phyloP scores from a whole-genome alignment of 2,329 filamentous ascomycete genomes.

The Pseudogymnoascus sp. region DNA sequence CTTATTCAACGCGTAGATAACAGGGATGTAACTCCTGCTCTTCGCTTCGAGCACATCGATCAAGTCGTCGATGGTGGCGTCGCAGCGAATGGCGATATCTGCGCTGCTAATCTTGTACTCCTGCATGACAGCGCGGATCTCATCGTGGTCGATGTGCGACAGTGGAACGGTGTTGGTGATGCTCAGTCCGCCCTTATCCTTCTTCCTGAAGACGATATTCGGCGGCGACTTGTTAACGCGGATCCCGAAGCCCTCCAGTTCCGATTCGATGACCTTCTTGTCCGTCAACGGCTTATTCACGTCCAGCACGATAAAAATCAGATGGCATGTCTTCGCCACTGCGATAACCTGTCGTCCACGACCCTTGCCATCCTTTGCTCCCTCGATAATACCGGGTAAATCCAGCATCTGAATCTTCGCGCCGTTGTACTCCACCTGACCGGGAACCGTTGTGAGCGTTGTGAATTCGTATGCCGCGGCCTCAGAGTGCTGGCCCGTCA shows the following conservation, averaged over 20 bases:
- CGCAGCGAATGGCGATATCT: slow-evolving; percentile 94
- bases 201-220: slow-evolving; percentile 99
- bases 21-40: slow-evolving; percentile 93
- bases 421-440: slow-evolving; percentile 92
- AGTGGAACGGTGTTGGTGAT: slow-evolving; percentile 92
- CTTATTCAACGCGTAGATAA: slow-evolving; percentile 98
- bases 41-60: slow-evolving; percentile 95
- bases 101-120: slow-evolving; percentile 96
- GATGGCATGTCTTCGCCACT: slow-evolving; percentile 94
- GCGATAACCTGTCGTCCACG: slow-evolving; percentile 97
- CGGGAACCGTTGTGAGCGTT: slow-evolving; percentile 91
- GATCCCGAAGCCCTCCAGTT: slow-evolving; percentile 95
- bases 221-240: slow-evolving; percentile 94
- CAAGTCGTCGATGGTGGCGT: slow-evolving; percentile 92
- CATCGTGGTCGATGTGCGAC: slow-evolving; percentile 85
- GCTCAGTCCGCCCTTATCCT: slow-evolving; percentile 94
- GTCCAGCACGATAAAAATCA: slow-evolving; percentile 97
- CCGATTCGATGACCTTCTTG: slow-evolving; percentile 88
- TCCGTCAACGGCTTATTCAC: slow-evolving; percentile 98
- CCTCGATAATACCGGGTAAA: slow-evolving; percentile 96
- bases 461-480: slow-evolving; percentile 98
- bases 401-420: slow-evolving; percentile 98
- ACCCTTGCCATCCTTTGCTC: slow-evolving; percentile 95
- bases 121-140: slow-evolving; percentile 95
- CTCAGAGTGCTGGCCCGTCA: slow-evolving; percentile 96